Conservation (phyloP, 2,329 filamentous ascomycete genomes). For the Byssothecium circinans region DNA sequence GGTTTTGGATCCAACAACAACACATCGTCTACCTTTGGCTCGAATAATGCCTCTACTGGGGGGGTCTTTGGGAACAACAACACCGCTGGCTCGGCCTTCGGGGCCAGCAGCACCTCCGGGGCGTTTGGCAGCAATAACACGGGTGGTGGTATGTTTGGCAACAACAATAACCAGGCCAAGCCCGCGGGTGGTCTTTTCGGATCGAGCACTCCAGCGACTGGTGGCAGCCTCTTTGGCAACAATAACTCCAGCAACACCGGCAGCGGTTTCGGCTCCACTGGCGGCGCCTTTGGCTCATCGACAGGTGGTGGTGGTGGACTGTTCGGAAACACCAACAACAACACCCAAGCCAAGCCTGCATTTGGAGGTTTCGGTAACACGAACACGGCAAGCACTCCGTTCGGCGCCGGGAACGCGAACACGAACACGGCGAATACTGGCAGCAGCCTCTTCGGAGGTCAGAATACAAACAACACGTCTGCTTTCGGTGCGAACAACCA, state of each 20-base stretch:
- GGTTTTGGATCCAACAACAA: conserved; percentile 50
- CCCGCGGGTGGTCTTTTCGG: conserved; percentile 47
- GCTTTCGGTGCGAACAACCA: conserved; percentile 35
- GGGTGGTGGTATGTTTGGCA: conserved; percentile 36
- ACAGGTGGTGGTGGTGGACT: conserved; percentile 44
- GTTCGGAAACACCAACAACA: conserved; percentile 50
- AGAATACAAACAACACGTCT: conserved; percentile 16
- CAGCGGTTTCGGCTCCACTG: conserved; percentile 39
- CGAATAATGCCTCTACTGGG: conserved; percentile 44
- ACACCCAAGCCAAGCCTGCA: conserved; percentile 41
- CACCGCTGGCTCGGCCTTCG: conserved; percentile 39
- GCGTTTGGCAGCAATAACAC: conserved; percentile 33
- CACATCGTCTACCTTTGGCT: conserved; percentile 52
- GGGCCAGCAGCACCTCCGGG: conserved; percentile 31
- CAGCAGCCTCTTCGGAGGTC: conserved; percentile 17
- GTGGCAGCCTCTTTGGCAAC: conserved; percentile 42
- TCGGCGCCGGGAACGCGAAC: conserved; percentile 37
- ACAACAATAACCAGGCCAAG: conserved; percentile 26
- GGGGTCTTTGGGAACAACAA: conserved; percentile 47
- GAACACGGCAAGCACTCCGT: conserved; percentile 27
- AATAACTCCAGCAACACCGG: conserved; percentile 36
- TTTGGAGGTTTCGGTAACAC: conserved; percentile 36
- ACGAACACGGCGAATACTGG: conserved; percentile 34
- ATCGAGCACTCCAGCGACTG: conserved; percentile 25
- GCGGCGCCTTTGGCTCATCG: conserved; percentile 37